These are phyloP conservation scores for Microcos paniculata DNA, from an alignment of 345 rosid genomes.

Conservation along the genomic window DNA sequence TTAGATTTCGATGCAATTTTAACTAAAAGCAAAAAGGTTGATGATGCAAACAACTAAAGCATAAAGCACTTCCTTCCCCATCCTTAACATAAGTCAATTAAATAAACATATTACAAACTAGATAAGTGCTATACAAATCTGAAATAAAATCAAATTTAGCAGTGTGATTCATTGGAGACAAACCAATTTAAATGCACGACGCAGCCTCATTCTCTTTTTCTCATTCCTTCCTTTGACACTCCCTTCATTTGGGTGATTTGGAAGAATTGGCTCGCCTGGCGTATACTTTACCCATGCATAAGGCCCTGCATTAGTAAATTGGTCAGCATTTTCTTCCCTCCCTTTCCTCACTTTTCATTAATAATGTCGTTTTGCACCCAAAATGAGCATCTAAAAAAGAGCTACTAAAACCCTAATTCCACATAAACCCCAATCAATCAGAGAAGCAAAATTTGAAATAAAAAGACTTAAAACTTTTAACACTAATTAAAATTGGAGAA, in stretches of 20 bases:
- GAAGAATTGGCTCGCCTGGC: conserved; percentile 72
- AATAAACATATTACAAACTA: background rate
- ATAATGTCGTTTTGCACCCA: background rate
- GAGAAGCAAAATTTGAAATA: background rate
- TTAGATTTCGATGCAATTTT: background rate
- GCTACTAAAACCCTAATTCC: conserved; percentile 11
- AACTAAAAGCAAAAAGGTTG: background rate
- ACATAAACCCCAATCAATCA: background rate
- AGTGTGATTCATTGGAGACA: conserved; percentile 6
- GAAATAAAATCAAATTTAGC: background rate
- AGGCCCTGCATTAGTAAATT: conserved; percentile 56
- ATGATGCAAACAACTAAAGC: background rate
- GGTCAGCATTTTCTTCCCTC: conserved; percentile 8
- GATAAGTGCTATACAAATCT: background rate
- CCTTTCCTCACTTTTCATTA: background rate
- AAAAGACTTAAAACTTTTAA: background rate
- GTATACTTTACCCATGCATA: conserved; percentile 77
- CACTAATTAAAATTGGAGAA: background rate
- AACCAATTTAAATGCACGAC: conserved; percentile 66
- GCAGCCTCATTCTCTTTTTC: conserved; percentile 70
- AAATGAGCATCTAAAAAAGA: background rate
- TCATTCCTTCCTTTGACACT: conserved; percentile 75
- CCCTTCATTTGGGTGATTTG: conserved; percentile 80
- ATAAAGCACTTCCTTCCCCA: background rate
- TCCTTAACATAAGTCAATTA: background rate